Base-by-base conservation (phyloP, 1,139 yeast genomes). In the Kurtzmaniella quercitrusa region DNA sequence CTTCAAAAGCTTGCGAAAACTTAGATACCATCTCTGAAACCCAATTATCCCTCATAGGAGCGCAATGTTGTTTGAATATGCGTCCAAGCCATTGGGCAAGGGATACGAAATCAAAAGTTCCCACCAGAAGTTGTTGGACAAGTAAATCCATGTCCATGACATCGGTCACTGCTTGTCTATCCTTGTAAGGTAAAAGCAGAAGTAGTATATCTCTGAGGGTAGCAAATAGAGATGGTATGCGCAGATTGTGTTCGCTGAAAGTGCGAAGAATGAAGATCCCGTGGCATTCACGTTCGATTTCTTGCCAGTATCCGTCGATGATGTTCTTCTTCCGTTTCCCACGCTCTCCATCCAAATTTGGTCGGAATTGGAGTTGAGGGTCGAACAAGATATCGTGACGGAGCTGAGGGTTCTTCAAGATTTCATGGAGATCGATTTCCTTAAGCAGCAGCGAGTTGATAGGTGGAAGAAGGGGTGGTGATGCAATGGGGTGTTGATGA, bases 21-120 rank as follows among this genome's bases (percentile, higher is more conserved):
- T 81, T 78, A n/a, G 62, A 58, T 44, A 79, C 81, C 94, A 91
- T 88, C 54, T 84, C 87, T 55, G 83, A 87, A 38, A 90, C 95
- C 89, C 95, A 85, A 40, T 79, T 70, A 63, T 89, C 96, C 56
- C 98, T 77, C 95, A 89, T 89, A 48, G 98, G 98, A 10, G 97
- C 96, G 66, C 97, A 90, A 61, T 85, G 94, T 46, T 81, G 75
- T 62, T 86, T 85, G 65, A 88, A 82, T 33, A 85, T 81, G 25
- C 74, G 67, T 11, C 86, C 79, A 34, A 87, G 71, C 87, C 93
- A 85, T 45, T 70, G 69, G n/a, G 89, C 77, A 58, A 88, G 72
- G 39, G 77, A 74, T 25, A 79, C 75, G 58, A 86, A 84, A 61
- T 85, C 88, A 56, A 85, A 77, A 21, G 82, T 75, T 40, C 83